A percentile compares a stretch with the other conserved stretches of the same genome.
These are phyloP conservation scores for Jaapia argillacea DNA, from an alignment of 768 basidiomycete genomes.

Conservation along the genomic window DNA sequence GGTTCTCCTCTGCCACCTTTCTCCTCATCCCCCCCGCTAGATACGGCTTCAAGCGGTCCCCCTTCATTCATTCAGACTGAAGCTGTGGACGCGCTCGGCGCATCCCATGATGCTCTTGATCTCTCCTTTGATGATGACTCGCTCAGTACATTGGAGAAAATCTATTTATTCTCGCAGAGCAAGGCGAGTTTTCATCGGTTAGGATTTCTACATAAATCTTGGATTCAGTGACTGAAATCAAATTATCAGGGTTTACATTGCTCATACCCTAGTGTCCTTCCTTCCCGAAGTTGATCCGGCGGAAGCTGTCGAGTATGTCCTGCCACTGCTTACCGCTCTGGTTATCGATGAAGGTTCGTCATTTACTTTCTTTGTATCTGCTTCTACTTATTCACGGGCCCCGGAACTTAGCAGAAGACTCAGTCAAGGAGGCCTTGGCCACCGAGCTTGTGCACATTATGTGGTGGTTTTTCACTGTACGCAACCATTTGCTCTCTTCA, in stretches of 20 bases:
- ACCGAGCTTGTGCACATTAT: constrained; percentile 71
- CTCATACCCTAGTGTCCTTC: constrained; percentile 72
- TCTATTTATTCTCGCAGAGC: constrained; percentile 83
- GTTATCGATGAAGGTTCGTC: constrained; percentile 76
- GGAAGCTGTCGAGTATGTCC: constrained; percentile 88
- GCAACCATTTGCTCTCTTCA: constrained; percentile 6
- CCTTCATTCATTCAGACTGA: too few relatives aligned
- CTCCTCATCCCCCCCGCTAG: neutral
- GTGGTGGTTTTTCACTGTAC: constrained; percentile 86
- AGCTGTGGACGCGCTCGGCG: too few relatives aligned
- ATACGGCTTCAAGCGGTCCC: too few relatives aligned
- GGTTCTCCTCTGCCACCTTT: neutral
- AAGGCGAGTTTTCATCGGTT: constrained; percentile 51
- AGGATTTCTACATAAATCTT: constrained; percentile 15
- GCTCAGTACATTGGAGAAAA: constrained; percentile 79
- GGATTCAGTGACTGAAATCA: neutral
- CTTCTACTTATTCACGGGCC: neutral
- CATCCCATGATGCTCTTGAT: constrained; percentile 24
- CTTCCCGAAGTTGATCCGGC: constrained; percentile 68
- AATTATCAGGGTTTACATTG: constrained; percentile 63
- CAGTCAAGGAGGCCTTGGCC: constrained; percentile 82
- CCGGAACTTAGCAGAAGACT: constrained; percentile 46
- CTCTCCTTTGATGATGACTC: constrained; percentile 65
- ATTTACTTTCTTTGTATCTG: neutral
- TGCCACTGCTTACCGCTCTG: constrained; percentile 79